Percentiles rank a stretch among this genome's conserved stretches.
Conservation (phyloP, 495 filamentous ascomycete species). For the Ascobolus immersus region DNA sequence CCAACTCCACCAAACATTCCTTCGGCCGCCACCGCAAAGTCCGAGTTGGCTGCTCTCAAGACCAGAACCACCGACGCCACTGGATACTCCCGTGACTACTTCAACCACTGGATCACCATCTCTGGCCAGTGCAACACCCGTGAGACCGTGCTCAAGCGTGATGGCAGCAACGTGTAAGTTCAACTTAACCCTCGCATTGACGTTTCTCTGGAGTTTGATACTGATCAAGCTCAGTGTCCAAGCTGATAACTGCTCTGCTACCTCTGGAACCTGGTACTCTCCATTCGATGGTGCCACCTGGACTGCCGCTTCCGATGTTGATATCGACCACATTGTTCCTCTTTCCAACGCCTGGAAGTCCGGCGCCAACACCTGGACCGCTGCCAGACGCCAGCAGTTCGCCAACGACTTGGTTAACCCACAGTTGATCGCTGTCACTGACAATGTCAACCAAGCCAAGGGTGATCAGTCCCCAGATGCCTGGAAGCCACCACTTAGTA, state of each 20-base stretch:
- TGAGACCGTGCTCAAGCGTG: conserved; percentile 42
- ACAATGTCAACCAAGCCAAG: conserved; percentile 46
- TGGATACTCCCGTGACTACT: conserved; percentile 34
- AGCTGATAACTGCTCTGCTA: conserved; percentile 27
- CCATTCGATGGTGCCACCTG: conserved; percentile 46
- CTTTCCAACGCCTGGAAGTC: conserved; percentile 49
- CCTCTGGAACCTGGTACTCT: conserved; percentile 34
- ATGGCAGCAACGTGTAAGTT: conserved; percentile 29
- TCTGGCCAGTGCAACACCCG: conserved; percentile 33
- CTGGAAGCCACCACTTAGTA: conserved; percentile 46
- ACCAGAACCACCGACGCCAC: conserved; percentile 27
- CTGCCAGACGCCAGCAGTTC: conserved; percentile 32
- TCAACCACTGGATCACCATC: conserved; percentile 43
- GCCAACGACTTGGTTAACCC: conserved; percentile 48
- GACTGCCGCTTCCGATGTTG: conserved; percentile 37
- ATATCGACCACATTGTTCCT: conserved; percentile 57
- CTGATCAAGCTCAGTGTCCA: conserved; percentile 7
- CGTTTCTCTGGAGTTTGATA: not conserved
- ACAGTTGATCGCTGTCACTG: conserved; percentile 49
- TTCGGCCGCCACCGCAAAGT: conserved; percentile 24
- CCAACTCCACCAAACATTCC: conserved; percentile 33
- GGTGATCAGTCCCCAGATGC: conserved; percentile 39
- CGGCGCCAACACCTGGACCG: conserved; percentile 33
- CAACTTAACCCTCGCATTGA: not conserved
- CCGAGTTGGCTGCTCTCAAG: conserved; percentile 28